These are phyloP conservation scores for Raphanus raphanistrum DNA, from an alignment of 345 rosid genomes.

Conservation along the genomic window DNA sequence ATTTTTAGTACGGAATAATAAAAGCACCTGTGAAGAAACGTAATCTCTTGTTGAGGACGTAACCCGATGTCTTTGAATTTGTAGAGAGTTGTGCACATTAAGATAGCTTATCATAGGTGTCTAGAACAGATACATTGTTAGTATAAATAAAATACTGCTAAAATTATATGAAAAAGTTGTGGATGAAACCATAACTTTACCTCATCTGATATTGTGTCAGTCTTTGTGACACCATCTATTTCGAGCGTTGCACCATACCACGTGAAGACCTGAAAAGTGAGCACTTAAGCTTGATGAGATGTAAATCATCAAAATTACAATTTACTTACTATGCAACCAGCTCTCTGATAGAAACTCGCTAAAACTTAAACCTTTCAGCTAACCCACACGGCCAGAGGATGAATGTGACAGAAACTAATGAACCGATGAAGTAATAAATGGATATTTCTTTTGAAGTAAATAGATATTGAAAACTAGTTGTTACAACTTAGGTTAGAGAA, in stretches of 20 bases:
- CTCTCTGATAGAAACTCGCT: not conserved
- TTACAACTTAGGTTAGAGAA: not conserved
- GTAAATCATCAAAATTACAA: not conserved
- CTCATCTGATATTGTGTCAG: not conserved
- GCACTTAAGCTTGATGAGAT: not conserved
- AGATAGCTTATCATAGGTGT: slow-evolving; percentile 3
- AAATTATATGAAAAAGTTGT: not conserved
- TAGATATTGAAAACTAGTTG: not conserved
- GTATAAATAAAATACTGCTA: not conserved
- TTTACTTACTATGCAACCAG: not conserved
- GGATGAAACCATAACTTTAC: not conserved
- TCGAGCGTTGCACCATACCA: not conserved
- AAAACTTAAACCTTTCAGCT: not conserved
- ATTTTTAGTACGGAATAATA: not conserved
- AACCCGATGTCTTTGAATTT: slow-evolving; percentile 52
- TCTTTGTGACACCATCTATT: not conserved
- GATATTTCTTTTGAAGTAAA: not conserved
- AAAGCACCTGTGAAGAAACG: slow-evolving; percentile 49
- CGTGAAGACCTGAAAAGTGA: not conserved
- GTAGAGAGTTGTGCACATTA: slow-evolving; percentile 61
- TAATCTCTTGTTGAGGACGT: slow-evolving; percentile 22
- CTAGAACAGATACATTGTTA: not conserved
- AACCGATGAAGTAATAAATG: not conserved
- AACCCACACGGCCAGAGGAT: not conserved
- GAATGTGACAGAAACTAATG: not conserved